Base-by-base conservation (phyloP, 768 basidiomycete species). In the Termitomyces sp. region DNA sequence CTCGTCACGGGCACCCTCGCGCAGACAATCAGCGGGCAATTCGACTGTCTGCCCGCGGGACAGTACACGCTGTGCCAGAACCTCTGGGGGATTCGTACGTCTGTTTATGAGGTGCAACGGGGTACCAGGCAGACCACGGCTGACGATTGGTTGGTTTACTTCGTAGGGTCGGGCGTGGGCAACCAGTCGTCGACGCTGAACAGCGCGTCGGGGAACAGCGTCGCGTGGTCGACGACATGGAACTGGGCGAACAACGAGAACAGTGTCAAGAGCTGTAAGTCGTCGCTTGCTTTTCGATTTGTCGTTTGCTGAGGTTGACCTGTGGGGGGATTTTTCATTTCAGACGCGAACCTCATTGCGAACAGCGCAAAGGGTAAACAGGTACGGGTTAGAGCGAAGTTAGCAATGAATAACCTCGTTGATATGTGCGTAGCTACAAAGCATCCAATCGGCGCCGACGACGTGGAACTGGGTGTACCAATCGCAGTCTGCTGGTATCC, bases 201-300 rank as follows among this genome's bases (percentile, higher is more conserved):
- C 49, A 71, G 68, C 55, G 59, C 74, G 5, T 68, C 70, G 26
- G 72, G 74, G 16, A 71, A 73, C 57, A 67, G 62, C 24, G 74
- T 83, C 29, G 72, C 81, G 2, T 85, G 83, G 83, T 71, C 74
- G 27, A 84, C 83, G 22, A 74, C 69, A 51, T 84, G 74, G 64
- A 79, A 68, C 20, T 84, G 82, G 83, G 74, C 76, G 10, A 75
- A 80, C 62, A 72, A 67, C 48, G 69, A 72, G 36, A 81, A 82
- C 62, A 72, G 70, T 53, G 83, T 84, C 51, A 85, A 85, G 72
- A 80, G 78, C 69, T 84, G 82, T 83, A 53, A 55, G 78, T 65
- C n/a, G n/a, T n/a, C n/a, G n/a, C n/a, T n/a, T n/a, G n/a, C n/a
- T n/a, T n/a, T n/a, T n/a, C n/a, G n/a, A n/a, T n/a, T n/a, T n/a